A percentile compares a stretch with the other conserved stretches of the same genome.
Conservation (phyloP, 306 rosid genomes). For the Cicer judaicum region DNA sequence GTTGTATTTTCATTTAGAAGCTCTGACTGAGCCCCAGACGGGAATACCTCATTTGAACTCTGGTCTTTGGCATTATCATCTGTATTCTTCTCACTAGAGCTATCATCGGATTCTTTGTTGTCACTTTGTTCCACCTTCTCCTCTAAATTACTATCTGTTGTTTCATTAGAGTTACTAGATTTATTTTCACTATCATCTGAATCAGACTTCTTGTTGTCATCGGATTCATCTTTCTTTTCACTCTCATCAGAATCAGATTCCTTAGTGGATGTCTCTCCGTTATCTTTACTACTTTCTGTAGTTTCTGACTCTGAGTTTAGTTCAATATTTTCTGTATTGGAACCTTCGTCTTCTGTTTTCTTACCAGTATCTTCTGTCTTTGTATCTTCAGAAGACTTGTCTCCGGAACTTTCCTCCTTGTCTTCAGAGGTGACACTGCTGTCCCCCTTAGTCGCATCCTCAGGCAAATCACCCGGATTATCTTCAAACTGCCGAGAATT, state of each 20-base stretch:
- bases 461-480: constrained; percentile 91
- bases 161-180: constrained; percentile 51
- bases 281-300: constrained; percentile 44
- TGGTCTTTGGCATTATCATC: constrained; percentile 53
- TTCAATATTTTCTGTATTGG: constrained; percentile 61
- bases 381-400: constrained; percentile 50
- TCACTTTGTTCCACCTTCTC: constrained; percentile 70
- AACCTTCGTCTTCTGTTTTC: constrained; percentile 49
- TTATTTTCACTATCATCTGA: constrained; percentile 59
- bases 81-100: constrained; percentile 57
- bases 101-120: constrained; percentile 58
- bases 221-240: constrained; percentile 55
- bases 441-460: constrained; percentile 91
- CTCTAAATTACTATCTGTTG: constrained; percentile 53
- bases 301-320: constrained; percentile 45
- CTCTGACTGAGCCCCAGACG: constrained; percentile 93
- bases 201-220: constrained; percentile 59
- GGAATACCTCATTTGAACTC: constrained; percentile 72
- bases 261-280: constrained; percentile 45
- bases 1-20: constrained; percentile 73
- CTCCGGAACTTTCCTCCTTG: constrained; percentile 49
- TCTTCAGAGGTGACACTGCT: constrained; percentile 52
- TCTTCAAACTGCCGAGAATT: constrained; percentile 80
- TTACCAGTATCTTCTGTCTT: constrained; percentile 55
- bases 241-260: constrained; percentile 48